Evolutionary conservation across 345 rosid species (phyloP).

Genomic region (Eucalyptus cloeziana): DNA sequence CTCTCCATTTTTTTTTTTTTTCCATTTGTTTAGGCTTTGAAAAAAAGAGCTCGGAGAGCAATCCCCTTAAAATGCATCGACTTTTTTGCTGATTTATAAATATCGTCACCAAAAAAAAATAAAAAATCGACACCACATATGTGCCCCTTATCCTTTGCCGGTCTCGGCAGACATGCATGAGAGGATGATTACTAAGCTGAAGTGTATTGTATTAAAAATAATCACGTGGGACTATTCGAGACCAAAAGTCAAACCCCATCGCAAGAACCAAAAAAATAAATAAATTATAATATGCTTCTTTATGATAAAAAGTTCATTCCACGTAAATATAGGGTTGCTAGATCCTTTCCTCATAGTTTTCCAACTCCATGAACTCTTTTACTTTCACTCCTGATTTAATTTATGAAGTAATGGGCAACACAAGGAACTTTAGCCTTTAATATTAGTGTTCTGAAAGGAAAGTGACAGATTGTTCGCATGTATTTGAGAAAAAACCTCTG

Average conservation of each 20-base stretch:
- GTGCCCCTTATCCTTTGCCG: neutral
- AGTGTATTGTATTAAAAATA: neutral
- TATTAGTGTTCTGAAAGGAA: neutral
- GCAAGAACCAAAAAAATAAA: neutral
- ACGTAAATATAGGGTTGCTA: neutral
- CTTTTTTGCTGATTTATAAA: too few species aligned
- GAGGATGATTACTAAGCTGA: neutral
- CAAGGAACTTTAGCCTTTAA: neutral
- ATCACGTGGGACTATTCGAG: neutral
- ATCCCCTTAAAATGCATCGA: neutral
- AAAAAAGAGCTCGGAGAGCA: neutral
- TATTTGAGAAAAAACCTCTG: neutral
- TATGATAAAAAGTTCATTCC: neutral
- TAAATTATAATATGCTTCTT: neutral
- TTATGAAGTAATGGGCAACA: neutral
- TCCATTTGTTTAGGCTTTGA: neutral
- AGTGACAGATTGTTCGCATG: neutral
- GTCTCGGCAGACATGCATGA: neutral
- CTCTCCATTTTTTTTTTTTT: too few species aligned
- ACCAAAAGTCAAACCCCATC: neutral
- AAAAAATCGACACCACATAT: neutral
- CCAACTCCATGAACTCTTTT: neutral
- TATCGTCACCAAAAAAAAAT: too few species aligned
- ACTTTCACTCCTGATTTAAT: neutral
- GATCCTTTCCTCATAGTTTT: neutral